Base-by-base conservation (phyloP, 148 eudicot species). In the Silene conica region DNA sequence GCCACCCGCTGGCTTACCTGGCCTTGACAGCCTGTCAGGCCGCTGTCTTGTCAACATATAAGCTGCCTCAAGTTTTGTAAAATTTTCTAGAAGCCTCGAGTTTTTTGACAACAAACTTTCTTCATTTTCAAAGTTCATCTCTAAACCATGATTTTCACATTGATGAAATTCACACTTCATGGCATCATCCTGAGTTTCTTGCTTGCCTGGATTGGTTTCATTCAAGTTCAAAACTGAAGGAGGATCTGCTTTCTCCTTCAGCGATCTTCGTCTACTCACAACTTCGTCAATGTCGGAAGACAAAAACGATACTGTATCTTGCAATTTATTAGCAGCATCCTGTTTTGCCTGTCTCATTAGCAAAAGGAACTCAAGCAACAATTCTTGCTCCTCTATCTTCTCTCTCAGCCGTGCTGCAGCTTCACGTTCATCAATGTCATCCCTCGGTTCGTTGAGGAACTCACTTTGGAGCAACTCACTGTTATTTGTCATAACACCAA, bases 401-500 rank as follows among this genome's bases (percentile, higher is more conserved):
- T 95, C 94, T 71, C 85, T 79, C 50, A 95, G 93, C 78, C 88
- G 90, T 76, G 87, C 87, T 21, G 87, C 94, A 68, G 90, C 92
- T 83, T 92, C 90, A 21, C 94, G 90, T 73, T 92, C 99, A 65
- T 86, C 87, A 69, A 92, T 82, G 43, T 86, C 85, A 46, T 82
- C 84, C 82, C 89, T 85, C 50, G 89, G 87, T 69, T 86, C 92
- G 77, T 87, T 92, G 61, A 95, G 88, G 82, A 95, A 92, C 71
- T 89, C 90, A 80, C 97, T 95, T 87, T 90, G 87, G 85, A 95
- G 72, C 75, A 95, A 86, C 67, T 90, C 99, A 67, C 99, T 95
- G 88, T 54, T 74, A 79, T 38, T 11, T 11, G 23, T 63, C 64
- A 73, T 14, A 57, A 15, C 70, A 14, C 48, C 22, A 66, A 7